A percentile compares a stretch with the other conserved stretches of the same genome.
Conservation (phyloP, 257 asterid species). For the Paulownia fortunei region DNA sequence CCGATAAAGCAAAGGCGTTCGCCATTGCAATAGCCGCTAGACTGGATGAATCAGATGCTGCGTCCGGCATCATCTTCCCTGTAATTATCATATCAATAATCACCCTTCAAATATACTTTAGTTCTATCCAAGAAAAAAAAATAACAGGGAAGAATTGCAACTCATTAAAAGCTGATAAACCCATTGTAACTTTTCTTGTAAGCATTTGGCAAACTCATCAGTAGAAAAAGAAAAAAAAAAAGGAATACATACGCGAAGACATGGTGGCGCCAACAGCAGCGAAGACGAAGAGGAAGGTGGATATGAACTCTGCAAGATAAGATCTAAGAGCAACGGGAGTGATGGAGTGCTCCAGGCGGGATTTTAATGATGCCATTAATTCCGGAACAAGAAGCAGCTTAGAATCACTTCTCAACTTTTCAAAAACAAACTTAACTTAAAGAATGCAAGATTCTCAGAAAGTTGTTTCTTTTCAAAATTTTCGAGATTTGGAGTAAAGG, state of each 20-base stretch:
- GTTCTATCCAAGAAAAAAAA: too few species aligned
- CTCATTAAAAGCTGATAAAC: too few species aligned
- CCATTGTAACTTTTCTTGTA: too few species aligned
- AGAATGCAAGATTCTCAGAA: too few species aligned
- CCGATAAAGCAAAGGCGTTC: constrained; percentile 62
- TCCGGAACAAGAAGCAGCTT: background rate
- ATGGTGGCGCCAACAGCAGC: constrained; percentile 75
- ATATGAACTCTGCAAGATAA: constrained; percentile 87
- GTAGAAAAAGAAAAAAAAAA: background rate
- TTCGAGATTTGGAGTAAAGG: background rate
- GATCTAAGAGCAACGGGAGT: constrained; percentile 71
- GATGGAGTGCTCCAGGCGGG: constrained; percentile 65
- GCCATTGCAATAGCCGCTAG: constrained; percentile 63
- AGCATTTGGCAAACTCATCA: too few species aligned
- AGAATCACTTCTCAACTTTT: background rate
- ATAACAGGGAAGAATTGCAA: too few species aligned
- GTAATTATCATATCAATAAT: background rate
- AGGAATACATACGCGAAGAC: constrained; percentile 50
- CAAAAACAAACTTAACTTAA: background rate
- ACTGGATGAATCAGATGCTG: constrained; percentile 47
- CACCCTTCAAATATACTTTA: too few species aligned
- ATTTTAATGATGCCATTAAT: constrained; percentile 70
- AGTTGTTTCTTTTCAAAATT: background rate
- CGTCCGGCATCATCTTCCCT: constrained; percentile 57
- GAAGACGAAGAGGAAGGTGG: constrained; percentile 84